phyloP scores from a whole-genome alignment of 257 asterid genomes.

The Buddleja alternifolia region DNA sequence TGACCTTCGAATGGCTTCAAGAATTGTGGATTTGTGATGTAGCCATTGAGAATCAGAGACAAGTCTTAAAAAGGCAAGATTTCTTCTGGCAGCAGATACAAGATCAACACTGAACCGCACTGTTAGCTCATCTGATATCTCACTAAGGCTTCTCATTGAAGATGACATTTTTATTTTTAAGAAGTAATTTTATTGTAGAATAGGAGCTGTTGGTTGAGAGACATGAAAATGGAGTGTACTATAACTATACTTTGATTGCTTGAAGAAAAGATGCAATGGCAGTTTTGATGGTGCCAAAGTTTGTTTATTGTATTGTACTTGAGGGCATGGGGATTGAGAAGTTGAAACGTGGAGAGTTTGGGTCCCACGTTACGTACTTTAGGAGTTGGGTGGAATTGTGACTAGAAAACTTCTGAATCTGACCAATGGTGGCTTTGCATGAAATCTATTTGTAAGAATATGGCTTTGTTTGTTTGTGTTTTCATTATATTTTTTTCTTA shows the following conservation, averaged over 20 bases:
- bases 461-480: too few relatives aligned
- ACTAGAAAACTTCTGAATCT: background rate
- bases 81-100: slow-evolving; percentile 77
- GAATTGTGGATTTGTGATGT: slow-evolving; percentile 49
- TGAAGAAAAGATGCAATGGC: background rate
- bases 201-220: background rate
- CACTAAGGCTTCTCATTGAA: slow-evolving; percentile 59
- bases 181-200: background rate
- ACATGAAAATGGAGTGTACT: slow-evolving; percentile 19
- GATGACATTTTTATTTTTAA: slow-evolving; percentile 48
- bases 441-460: too few relatives aligned
- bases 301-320: too few relatives aligned
- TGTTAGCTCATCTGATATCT: slow-evolving; percentile 57
- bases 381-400: background rate
- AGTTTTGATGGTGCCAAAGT: background rate
- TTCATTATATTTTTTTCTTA: too few relatives aligned
- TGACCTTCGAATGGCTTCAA: slow-evolving; percentile 84
- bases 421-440: too few relatives aligned
- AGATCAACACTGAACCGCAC: slow-evolving; percentile 67
- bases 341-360: background rate
- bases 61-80: slow-evolving; percentile 62
- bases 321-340: background rate
- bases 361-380: background rate
- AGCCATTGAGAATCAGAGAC: slow-evolving; percentile 70
- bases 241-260: background rate